These are phyloP conservation scores for Didymella sp. DNA, from an alignment of 2,329 filamentous ascomycete species.

Conservation along the genomic window DNA sequence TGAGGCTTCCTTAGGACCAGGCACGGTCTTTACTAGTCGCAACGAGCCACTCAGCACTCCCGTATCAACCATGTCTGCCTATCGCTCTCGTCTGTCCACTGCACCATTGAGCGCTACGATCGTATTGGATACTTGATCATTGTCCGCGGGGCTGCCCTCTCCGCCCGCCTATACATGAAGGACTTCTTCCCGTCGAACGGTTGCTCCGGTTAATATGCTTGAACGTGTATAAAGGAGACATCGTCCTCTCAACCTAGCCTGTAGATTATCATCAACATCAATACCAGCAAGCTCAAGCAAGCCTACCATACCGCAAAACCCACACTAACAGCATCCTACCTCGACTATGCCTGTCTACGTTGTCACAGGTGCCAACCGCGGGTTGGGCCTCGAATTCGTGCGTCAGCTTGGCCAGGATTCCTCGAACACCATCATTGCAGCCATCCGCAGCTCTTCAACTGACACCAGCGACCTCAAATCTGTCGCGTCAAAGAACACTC, in stretches of 20 bases:
- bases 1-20: not conserved
- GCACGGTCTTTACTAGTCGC: not conserved
- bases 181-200: not conserved
- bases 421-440: not conserved
- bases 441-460: not conserved
- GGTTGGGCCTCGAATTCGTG: not conserved
- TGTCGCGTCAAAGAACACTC: not conserved
- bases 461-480: not conserved
- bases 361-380: slow-evolving; percentile 3
- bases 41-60: not conserved
- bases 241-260: not conserved
- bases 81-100: not conserved
- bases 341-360: not conserved
- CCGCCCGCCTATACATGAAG: not conserved
- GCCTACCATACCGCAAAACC: not conserved
- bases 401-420: not conserved
- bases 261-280: not conserved
- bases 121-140: not conserved
- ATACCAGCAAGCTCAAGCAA: not conserved
- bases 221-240: not conserved
- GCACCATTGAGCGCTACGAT: not conserved
- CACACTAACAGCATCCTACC: not conserved
- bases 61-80: not conserved
- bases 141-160: not conserved
- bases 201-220: slow-evolving; percentile 2